Evolutionary conservation across 345 rosid species (phyloP).

Genomic region (Heritiera fomes): DNA sequence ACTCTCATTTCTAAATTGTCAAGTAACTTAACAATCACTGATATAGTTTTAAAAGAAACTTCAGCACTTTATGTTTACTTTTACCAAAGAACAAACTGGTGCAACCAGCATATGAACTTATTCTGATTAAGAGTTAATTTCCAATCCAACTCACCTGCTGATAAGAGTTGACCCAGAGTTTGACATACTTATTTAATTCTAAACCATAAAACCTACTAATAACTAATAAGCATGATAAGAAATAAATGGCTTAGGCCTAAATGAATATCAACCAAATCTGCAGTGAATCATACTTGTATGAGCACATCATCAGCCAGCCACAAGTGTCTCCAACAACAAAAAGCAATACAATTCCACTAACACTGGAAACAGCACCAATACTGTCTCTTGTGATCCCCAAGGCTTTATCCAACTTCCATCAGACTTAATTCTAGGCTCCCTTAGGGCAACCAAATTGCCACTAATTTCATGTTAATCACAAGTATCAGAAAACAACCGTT

Average conservation of each 20-base stretch:
- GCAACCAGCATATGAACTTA: background rate
- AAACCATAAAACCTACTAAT: background rate
- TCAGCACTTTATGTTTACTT: background rate
- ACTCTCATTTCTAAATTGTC: background rate
- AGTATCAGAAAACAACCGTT: background rate
- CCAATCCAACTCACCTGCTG: background rate
- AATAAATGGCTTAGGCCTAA: background rate
- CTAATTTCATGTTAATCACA: background rate
- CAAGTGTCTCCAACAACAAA: background rate
- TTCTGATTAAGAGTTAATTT: background rate
- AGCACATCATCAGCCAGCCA: constrained; percentile 18
- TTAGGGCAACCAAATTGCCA: background rate
- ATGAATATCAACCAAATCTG: background rate
- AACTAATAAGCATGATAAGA: background rate
- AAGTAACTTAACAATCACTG: background rate
- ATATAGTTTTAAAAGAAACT: constrained; percentile 12
- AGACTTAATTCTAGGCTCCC: constrained; percentile 4
- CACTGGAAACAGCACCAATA: background rate
- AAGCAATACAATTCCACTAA: constrained; percentile 1
- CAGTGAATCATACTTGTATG: background rate
- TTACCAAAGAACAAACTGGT: constrained; percentile 2
- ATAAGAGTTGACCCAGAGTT: background rate
- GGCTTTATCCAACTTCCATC: constrained; percentile 1
- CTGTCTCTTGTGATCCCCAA: background rate
- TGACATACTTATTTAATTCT: background rate